Evolutionary conservation across 2,329 filamentous ascomycete species (phyloP).

Genomic region (Neofusicoccum kwambonambiense): DNA sequence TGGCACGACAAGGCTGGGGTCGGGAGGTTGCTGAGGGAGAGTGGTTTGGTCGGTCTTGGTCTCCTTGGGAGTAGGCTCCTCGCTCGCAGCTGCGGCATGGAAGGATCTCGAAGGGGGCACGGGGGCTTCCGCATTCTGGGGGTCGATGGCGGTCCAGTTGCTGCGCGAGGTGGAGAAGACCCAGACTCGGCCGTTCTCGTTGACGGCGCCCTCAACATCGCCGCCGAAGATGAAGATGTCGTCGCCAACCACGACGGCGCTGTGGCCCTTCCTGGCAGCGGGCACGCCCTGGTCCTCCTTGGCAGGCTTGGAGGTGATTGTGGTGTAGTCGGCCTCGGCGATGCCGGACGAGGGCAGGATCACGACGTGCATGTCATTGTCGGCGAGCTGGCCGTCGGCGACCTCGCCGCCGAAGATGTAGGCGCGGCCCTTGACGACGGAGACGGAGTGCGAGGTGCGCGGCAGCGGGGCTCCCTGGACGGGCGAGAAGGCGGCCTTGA

Average conservation of each 20-base stretch:
- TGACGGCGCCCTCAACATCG: constrained; percentile 27
- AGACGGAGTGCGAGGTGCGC: constrained; percentile 53
- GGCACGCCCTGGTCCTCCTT: constrained; percentile 37
- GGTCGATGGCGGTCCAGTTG: constrained; percentile 42
- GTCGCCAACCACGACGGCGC: constrained; percentile 43
- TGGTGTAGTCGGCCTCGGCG: constrained; percentile 42
- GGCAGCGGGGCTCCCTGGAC: constrained; percentile 47
- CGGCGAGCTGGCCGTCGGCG: constrained; percentile 41
- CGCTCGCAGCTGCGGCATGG: constrained; percentile 39
- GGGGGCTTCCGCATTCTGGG: constrained; percentile 21
- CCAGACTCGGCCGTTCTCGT: constrained; percentile 44
- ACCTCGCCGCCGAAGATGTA: constrained; percentile 57
- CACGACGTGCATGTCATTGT: constrained; percentile 53
- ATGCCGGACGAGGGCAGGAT: constrained; percentile 50
- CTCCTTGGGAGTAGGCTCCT: constrained; percentile 39
- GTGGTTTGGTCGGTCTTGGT: constrained; percentile 3
- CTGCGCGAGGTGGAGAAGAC: constrained; percentile 43
- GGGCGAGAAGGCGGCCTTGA: constrained; percentile 51
- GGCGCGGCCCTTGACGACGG: constrained; percentile 53
- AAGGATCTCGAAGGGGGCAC: constrained; percentile 31
- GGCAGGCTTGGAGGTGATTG: constrained; percentile 35
- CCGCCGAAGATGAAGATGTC: constrained; percentile 48
- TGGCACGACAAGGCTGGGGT: constrained; percentile 42
- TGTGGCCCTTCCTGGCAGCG: constrained; percentile 42
- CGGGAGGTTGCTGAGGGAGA: constrained; percentile 40